Base-by-base conservation (phyloP, 768 basidiomycete species). In the Antrodiella citrinella region DNA sequence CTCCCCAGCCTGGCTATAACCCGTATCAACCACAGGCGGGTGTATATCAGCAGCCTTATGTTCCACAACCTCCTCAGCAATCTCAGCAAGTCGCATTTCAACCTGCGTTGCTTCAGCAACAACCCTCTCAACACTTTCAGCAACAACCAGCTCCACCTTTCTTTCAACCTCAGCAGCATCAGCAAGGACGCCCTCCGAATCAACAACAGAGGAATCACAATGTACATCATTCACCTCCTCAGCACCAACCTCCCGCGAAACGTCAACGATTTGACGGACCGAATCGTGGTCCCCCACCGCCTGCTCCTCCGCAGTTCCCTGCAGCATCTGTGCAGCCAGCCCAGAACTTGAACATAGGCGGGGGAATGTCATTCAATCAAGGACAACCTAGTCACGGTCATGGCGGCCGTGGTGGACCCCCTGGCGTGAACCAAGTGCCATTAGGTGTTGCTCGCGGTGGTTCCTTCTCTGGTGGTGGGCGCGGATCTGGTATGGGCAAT, bases 171-270 rank as follows among this genome's bases (percentile, higher is more conserved):
- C 59, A 62, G n/a, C 62, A 62, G 10, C 67, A 66, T 64, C 76
- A 73, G 54, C 71, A 68, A 48, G 75, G 67, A 55, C 75, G 69
- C 44, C 77, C 73, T 25, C 63, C 52, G 38, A 24, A 60, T 45
- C 57, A 60, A 50, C 57, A 54, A 12, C 55, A 55, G 30, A 62
- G 62, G 23, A 61, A 56, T 44, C 77, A 76, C 45, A 68, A 64
- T 49, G 48, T 71, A 20, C 75, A 83, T 55, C 86, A 89, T 55
- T 69, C 79, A 0, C 78, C 84, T 9, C 83, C 84, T 26, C 86
- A 87, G 58, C 85, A 90, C 60, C 72, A 84, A n/a, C 93, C 93
- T 7, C 92, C 93, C 2, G 91, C 91, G 1, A 96, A 96, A 65
- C 74, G 93, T 48, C 91, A 84, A 57, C 79, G 91, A 40, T 93